A percentile compares a stretch with the other conserved stretches of the same genome.
phyloP scores from a whole-genome alignment of 192 early-diverging fungal genomes.

The Geranomyces michiganensis region DNA sequence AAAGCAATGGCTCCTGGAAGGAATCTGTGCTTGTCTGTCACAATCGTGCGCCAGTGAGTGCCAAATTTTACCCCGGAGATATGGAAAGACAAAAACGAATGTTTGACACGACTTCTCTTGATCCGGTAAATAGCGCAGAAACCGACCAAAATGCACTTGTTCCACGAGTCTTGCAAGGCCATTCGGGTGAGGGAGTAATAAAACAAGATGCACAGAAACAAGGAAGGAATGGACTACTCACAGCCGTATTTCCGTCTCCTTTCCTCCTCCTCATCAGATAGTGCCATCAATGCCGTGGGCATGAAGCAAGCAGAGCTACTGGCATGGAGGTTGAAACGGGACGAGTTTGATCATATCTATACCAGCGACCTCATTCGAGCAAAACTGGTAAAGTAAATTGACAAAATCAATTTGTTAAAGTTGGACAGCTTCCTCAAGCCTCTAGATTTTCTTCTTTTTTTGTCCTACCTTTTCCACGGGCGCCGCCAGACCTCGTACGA shows the following conservation, averaged over 20 bases:
- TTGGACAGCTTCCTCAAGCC: too few relatives aligned
- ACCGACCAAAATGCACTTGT: constrained; percentile 46
- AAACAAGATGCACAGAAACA: background rate
- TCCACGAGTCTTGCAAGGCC: constrained; percentile 50
- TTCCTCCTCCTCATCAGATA: constrained; percentile 16
- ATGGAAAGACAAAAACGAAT: background rate
- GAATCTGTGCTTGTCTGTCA: constrained; percentile 29
- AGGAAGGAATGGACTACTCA: background rate
- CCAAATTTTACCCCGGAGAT: background rate
- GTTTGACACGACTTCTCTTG: background rate
- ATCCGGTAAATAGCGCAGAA: constrained; percentile 40
- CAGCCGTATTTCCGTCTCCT: background rate
- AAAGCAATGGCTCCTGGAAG: background rate
- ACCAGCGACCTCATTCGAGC: constrained; percentile 48
- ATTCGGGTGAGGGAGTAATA: constrained; percentile 33
- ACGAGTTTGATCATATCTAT: constrained; percentile 49
- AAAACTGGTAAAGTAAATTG: constrained; percentile 37
- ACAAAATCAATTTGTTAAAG: too few relatives aligned
- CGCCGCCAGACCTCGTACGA: constrained; percentile 44
- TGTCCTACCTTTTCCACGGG: too few relatives aligned
- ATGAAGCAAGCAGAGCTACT: constrained; percentile 43
- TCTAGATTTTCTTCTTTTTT: too few relatives aligned
- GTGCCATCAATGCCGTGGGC: constrained; percentile 41
- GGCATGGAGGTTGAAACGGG: constrained; percentile 47
- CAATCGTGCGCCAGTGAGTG: constrained; percentile 37